Conservation (phyloP, 2,329 filamentous ascomycete genomes). For the Dothidotthia symphoricarpi region DNA sequence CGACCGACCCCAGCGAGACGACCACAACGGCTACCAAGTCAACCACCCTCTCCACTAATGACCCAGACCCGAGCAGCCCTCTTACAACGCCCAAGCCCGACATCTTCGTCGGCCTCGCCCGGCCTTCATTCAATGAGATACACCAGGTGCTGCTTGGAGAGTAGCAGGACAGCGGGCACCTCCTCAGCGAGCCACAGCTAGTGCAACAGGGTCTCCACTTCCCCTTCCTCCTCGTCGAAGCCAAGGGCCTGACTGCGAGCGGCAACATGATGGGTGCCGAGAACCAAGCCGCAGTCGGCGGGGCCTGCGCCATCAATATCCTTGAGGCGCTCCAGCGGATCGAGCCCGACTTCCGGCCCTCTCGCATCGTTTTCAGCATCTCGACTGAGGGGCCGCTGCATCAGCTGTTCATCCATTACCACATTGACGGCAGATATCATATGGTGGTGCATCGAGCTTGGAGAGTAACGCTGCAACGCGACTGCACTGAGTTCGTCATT, state of each 20-base stretch:
- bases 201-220: constrained; percentile 10
- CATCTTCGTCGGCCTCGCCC: constrained; percentile 2
- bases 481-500: constrained; percentile 1
- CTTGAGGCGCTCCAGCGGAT: constrained; percentile 1
- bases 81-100: constrained; percentile 3
- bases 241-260: constrained; percentile 8
- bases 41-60: background rate
- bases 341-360: background rate
- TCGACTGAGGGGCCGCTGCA: constrained; percentile 3
- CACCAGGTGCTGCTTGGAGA: constrained; percentile 1
- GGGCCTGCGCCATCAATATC: constrained; percentile 5
- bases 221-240: constrained; percentile 14
- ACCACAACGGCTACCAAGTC: background rate
- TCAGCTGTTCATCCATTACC: constrained; percentile 2
- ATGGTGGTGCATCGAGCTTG: constrained; percentile 4
- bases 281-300: constrained; percentile 10
- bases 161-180: background rate
- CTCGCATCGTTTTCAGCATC: constrained; percentile 3
- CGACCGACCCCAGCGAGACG: background rate
- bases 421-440: constrained; percentile 1
- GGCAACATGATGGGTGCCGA: constrained; percentile 12
- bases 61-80: constrained; percentile 1
- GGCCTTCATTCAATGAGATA: constrained; percentile 1
- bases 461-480: constrained; percentile 1
- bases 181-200: constrained; percentile 2